Base-by-base conservation (phyloP, 179 eudicot genomes). In the Sideroxylon spinosum region DNA sequence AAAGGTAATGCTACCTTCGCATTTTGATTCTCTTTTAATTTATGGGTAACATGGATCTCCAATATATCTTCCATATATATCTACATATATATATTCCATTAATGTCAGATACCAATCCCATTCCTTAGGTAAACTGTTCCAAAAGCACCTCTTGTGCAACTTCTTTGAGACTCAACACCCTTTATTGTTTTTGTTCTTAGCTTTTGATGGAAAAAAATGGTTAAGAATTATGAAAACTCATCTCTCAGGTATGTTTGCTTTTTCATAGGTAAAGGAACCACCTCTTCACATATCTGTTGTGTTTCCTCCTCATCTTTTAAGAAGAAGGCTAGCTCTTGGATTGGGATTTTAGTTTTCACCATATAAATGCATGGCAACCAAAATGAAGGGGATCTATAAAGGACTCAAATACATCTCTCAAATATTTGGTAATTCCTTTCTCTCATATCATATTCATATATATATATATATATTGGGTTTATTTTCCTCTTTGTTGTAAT, bases 391-490 rank as follows among this genome's bases (percentile, higher is more conserved):
- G 78, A 79, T 91, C 56, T 87, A 85, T 78, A 91, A 90, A 83
- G 94, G 97, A 32, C 82, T 90, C 83, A 91, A 90, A 68, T 87
- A 82, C 88, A 86, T 91, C 77, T 79, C 93, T 16, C 89, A 88
- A 80, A 83, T 91, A 63, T 91, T 91, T 84, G 91, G 92, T 91
- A 89, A 78, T 55, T 13, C 13, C 17, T 74, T 19, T 46, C 63
- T 37, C 57, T 37, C 44, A 37, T 37, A 37, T 37, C 44, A 37
- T 37, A 37, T 3, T 37, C 44, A 37, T 3, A 37, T 37, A 37
- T 37, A 29, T 17, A 8, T 32, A 8, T 17, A 57, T 73, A 6
- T 32, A 59, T 65, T 52, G 71, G 63, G 65, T 19, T 16, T 25
- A 74, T 56, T 32, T 61, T 44, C 22, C 32, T 37, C 66, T 56